These are phyloP conservation scores for Suillus paluster DNA, from an alignment of 768 basidiomycete species.

Conservation along the genomic window DNA sequence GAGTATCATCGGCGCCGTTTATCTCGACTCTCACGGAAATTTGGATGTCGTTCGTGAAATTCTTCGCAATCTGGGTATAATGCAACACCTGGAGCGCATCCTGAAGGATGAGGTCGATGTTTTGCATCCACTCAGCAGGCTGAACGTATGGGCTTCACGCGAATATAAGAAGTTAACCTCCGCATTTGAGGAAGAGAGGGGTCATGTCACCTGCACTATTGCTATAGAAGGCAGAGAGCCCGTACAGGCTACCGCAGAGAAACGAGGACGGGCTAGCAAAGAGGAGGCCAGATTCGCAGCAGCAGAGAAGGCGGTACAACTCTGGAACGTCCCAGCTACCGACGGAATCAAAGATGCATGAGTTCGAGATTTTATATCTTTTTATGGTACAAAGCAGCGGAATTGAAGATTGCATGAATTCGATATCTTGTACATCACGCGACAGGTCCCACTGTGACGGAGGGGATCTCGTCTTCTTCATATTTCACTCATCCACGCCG, in stretches of 20 bases:
- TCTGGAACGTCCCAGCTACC: conserved; percentile 34
- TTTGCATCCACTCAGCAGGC: conserved; percentile 70
- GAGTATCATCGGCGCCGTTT: conserved; percentile 73
- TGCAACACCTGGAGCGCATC: conserved; percentile 66
- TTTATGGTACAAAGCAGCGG: no score
- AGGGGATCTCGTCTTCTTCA: background rate
- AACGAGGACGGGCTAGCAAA: conserved; percentile 59
- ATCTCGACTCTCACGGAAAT: conserved; percentile 64
- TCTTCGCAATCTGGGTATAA: conserved; percentile 56
- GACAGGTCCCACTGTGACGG: background rate
- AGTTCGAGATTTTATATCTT: no score
- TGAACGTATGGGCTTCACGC: conserved; percentile 62
- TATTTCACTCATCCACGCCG: no score
- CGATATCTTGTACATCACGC: no score
- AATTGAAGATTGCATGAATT: no score
- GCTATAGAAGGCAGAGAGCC: conserved; percentile 51
- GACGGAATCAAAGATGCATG: background rate
- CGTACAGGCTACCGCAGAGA: conserved; percentile 42
- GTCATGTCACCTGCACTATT: conserved; percentile 51
- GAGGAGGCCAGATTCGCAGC: conserved; percentile 67
- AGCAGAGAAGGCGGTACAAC: conserved; percentile 61
- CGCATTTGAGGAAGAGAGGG: conserved; percentile 46
- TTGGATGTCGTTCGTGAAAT: conserved; percentile 54
- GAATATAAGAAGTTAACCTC: conserved; percentile 51
- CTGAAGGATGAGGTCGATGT: conserved; percentile 69